Evolutionary conservation across 2,329 filamentous ascomycete genomes (phyloP).

Genomic region (Coleophoma eucalyptorum): DNA sequence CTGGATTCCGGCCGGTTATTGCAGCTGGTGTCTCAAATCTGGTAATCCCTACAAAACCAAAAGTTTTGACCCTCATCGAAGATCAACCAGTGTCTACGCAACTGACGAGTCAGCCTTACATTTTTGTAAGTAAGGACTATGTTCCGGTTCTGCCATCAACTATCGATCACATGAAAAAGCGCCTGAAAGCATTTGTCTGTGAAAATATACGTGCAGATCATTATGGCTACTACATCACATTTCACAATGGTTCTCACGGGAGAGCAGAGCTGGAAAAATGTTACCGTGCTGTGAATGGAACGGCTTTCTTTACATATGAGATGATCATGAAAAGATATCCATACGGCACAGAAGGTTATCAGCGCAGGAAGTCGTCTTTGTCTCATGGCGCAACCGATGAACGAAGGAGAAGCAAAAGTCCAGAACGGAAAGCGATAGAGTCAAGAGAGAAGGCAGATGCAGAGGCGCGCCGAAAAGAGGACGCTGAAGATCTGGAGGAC

Average conservation of each 20-base stretch:
- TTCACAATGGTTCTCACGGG: conserved; percentile 72
- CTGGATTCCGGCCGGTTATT: conserved; percentile 23
- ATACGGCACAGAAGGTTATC: conserved; percentile 19
- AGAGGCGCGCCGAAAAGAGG: conserved; percentile 65
- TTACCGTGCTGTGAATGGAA: conserved; percentile 73
- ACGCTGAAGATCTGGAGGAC: conserved; percentile 79
- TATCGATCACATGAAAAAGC: conserved; percentile 84
- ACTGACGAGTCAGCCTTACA: conserved; percentile 77
- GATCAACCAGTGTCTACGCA: conserved; percentile 56
- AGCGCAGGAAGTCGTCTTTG: conserved; percentile 5
- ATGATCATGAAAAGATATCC: conserved; percentile 84
- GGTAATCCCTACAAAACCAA: conserved; percentile 39
- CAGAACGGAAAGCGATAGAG: conserved; percentile 35
- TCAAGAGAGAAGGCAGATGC: conserved; percentile 60
- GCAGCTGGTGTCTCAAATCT: conserved; percentile 7
- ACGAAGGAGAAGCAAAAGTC: conserved; percentile 39
- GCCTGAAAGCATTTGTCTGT: conserved; percentile 78
- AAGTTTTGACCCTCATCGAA: conserved; percentile 55
- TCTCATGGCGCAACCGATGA: conserved; percentile 8
- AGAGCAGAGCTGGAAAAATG: conserved; percentile 80
- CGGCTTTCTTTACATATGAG: conserved; percentile 83
- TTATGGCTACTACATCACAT: conserved; percentile 89
- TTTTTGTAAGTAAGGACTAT: conserved; percentile 82
- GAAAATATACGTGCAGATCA: conserved; percentile 80
- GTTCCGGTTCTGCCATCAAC: conserved; percentile 86